Percentiles rank a stretch among this genome's conserved stretches.
phyloP scores from a whole-genome alignment of 805 yeast species.

The Schizosaccharomyces japonicus region DNA sequence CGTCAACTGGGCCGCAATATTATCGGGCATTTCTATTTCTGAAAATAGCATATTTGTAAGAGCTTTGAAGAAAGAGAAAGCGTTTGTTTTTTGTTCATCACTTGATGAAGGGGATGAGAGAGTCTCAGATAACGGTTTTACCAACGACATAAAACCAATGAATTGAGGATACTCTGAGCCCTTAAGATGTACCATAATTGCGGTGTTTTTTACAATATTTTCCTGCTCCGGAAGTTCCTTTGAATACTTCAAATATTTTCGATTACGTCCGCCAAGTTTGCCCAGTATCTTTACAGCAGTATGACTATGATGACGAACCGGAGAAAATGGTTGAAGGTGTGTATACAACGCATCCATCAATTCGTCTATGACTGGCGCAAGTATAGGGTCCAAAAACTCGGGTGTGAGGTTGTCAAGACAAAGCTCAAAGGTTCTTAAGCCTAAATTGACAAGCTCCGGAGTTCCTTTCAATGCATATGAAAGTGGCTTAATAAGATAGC shows the following conservation, averaged over 20 bases:
- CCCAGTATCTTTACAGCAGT: slow-evolving; percentile 83
- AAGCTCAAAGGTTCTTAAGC: slow-evolving; percentile 75
- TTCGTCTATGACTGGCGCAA: slow-evolving; percentile 87
- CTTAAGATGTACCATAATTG: no score
- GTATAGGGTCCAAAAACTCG: slow-evolving; percentile 86
- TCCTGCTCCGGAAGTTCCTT: no score
- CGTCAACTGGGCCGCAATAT: no score
- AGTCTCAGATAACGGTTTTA: no score
- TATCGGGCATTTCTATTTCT: no score
- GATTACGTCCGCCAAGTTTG: slow-evolving; percentile 85
- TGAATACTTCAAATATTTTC: slow-evolving; percentile 62
- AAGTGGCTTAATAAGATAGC: slow-evolving; percentile 69
- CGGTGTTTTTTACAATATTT: no score
- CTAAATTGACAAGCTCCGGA: slow-evolving; percentile 82
- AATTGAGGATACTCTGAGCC: no score
- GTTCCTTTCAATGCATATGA: slow-evolving; percentile 76
- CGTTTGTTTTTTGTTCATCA: no score
- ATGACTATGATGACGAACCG: slow-evolving; percentile 84
- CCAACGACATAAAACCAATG: no score
- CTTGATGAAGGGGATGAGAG: no score
- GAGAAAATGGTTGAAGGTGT: slow-evolving; percentile 75
- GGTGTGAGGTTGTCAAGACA: slow-evolving; percentile 93
- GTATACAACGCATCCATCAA: slow-evolving; percentile 84
- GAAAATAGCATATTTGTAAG: no score
- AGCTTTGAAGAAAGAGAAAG: no score